Percentiles rank a stretch among this genome's conserved stretches.
phyloP scores from a whole-genome alignment of 495 filamentous ascomycete species.

The Trichoderma reesei region DNA sequence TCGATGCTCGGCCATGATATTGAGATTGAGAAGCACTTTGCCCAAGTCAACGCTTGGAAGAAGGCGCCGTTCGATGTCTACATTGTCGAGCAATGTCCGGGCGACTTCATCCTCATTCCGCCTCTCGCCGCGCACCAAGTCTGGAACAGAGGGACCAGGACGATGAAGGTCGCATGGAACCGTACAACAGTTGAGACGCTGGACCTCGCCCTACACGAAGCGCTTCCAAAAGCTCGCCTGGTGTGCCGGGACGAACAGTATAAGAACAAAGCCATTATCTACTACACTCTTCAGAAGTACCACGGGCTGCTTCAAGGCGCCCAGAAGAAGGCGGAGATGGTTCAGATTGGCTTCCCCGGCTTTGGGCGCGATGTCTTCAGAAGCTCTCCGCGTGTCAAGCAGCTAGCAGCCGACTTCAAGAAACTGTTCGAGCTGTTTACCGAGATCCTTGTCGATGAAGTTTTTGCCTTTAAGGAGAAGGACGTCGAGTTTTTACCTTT shows the following conservation, averaged over 20 bases:
- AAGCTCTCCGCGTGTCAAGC: conserved; percentile 48
- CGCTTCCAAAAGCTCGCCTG: conserved; percentile 74
- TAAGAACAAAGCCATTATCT: conserved; percentile 94
- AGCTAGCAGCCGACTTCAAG: conserved; percentile 68
- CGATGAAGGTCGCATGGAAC: conserved; percentile 97
- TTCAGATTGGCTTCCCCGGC: conserved; percentile 30
- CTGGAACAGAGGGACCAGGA: conserved; percentile 92
- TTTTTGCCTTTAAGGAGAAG: conserved; percentile 58
- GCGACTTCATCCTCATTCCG: conserved; percentile 93
- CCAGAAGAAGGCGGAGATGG: conserved; percentile 33
- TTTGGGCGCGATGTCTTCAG: conserved; percentile 36
- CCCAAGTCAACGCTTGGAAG: conserved; percentile 86
- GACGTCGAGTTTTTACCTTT: conserved; percentile 62
- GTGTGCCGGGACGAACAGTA: conserved; percentile 99
- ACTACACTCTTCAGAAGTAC: conserved; percentile 72
- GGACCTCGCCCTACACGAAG: conserved; percentile 73
- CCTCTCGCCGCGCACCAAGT: conserved; percentile 95
- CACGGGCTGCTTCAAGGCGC: conserved; percentile 49
- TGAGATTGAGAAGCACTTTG: conserved; percentile 93
- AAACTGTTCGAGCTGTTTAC: conserved; percentile 67
- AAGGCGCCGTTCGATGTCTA: conserved; percentile 86
- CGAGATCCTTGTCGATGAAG: conserved; percentile 70
- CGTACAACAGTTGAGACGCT: conserved; percentile 88
- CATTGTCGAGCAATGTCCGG: conserved; percentile 83
- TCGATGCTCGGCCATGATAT: conserved; percentile 89